A percentile compares a stretch with the other conserved stretches of the same genome.
phyloP scores from a whole-genome alignment of 495 filamentous ascomycete species.

The Mycothermus thermophilus region DNA sequence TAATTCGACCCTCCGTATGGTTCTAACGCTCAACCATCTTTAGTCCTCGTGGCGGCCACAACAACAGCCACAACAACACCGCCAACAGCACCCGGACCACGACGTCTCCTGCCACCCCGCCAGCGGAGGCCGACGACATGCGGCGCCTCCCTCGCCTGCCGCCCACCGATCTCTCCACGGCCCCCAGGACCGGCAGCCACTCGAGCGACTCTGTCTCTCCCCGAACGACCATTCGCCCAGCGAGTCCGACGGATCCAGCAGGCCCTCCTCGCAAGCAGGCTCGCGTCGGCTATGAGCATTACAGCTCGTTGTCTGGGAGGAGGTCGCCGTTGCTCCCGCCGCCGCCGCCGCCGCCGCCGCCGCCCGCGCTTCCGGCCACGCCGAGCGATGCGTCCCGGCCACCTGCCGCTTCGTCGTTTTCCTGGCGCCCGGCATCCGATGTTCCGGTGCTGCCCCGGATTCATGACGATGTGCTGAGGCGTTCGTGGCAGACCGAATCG shows the following conservation, averaged over 20 bases:
- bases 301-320: slow-evolving; percentile 16
- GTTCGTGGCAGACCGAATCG: slow-evolving; percentile 51
- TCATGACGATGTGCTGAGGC: slow-evolving; percentile 35
- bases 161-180: no score
- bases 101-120: slow-evolving; percentile 24
- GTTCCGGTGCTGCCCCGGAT: slow-evolving; percentile 29
- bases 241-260: slow-evolving; percentile 17
- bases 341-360: slow-evolving; percentile 20
- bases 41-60: slow-evolving; percentile 38
- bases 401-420: slow-evolving; percentile 19
- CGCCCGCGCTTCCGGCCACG: no score
- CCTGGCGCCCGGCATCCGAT: slow-evolving; percentile 28
- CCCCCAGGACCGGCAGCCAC: slow-evolving; percentile 24
- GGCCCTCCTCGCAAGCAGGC: slow-evolving; percentile 27
- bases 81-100: neutral
- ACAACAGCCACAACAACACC: slow-evolving; percentile 9
- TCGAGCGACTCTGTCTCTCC: slow-evolving; percentile 33
- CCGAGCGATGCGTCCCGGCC: no score
- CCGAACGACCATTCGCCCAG: slow-evolving; percentile 18
- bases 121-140: slow-evolving; percentile 33
- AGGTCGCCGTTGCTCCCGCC: slow-evolving; percentile 22
- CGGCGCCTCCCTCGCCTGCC: slow-evolving; percentile 26
- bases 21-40: no score
- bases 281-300: slow-evolving; percentile 29
- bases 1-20: neutral